Percentiles rank a stretch among this genome's conserved stretches.
These are phyloP conservation scores for Termitomyces sp. DNA, from an alignment of 768 basidiomycete species.

Conservation along the genomic window DNA sequence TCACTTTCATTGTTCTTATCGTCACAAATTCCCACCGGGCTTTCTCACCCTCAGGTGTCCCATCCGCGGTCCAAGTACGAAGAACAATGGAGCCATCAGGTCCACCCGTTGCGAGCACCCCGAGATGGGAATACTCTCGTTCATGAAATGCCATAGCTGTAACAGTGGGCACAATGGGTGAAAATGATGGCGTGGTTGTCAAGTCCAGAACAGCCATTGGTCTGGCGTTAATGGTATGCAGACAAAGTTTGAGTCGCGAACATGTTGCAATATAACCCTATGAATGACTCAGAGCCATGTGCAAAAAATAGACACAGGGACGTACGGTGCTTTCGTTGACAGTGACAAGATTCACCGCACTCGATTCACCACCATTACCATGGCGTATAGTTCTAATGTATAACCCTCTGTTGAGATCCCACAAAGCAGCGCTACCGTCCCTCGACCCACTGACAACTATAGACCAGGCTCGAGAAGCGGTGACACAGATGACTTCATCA, in stretches of 20 bases:
- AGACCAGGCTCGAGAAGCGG: conserved; percentile 81
- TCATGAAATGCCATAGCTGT: conserved; percentile 85
- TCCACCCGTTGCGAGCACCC: conserved; percentile 78
- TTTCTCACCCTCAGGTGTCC: conserved; percentile 60
- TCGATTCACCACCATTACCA: conserved; percentile 32
- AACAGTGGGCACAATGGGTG: conserved; percentile 49
- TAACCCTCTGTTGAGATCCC: conserved; percentile 84
- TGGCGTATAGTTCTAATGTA: conserved; percentile 85
- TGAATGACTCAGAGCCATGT: neutral
- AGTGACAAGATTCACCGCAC: conserved; percentile 62
- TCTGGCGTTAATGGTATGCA: conserved; percentile 86
- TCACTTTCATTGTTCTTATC: conserved; percentile 62
- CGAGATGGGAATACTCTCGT: conserved; percentile 77
- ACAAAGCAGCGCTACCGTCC: conserved; percentile 83
- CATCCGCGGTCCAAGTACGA: conserved; percentile 82
- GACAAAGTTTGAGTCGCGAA: conserved; percentile 62
- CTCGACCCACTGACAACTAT: conserved; percentile 77
- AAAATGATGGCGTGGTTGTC: conserved; percentile 37
- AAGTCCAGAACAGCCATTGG: conserved; percentile 72
- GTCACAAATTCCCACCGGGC: conserved; percentile 76
- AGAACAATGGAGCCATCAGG: conserved; percentile 74
- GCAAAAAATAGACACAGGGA: conserved; percentile 5
- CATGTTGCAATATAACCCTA: conserved; percentile 90
- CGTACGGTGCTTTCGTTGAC: conserved; percentile 87
- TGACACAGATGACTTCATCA: conserved; percentile 60